phyloP scores from a whole-genome alignment of 2,329 filamentous ascomycete genomes.

The Sarocladiaceae sp. region DNA sequence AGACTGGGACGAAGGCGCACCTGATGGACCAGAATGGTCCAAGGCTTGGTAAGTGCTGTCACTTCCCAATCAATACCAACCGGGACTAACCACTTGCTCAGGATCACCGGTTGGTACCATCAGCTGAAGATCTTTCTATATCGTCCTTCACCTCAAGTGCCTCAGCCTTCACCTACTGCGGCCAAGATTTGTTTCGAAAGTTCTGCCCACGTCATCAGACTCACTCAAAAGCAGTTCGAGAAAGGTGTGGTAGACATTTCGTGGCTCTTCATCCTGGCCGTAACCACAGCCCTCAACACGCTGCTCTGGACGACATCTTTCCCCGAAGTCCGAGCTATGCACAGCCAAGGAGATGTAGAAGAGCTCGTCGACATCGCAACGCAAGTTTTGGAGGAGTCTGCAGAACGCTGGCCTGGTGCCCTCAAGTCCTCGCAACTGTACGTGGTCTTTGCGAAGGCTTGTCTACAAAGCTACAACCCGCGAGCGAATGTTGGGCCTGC shows the following conservation, averaged over 20 bases:
- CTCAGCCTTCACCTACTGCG: slow-evolving; percentile 72
- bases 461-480: slow-evolving; percentile 78
- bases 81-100: slow-evolving; percentile 20
- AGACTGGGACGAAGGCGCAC: slow-evolving; percentile 71
- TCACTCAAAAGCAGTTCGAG: slow-evolving; percentile 74
- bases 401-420: slow-evolving; percentile 87
- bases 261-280: slow-evolving; percentile 84
- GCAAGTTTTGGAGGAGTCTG: slow-evolving; percentile 71
- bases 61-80: background rate
- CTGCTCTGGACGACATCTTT: slow-evolving; percentile 91
- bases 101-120: slow-evolving; percentile 66
- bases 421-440: slow-evolving; percentile 75
- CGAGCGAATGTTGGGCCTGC: slow-evolving; percentile 20
- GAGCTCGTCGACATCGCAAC: slow-evolving; percentile 67
- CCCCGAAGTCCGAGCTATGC: slow-evolving; percentile 67
- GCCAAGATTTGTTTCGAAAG: slow-evolving; percentile 80
- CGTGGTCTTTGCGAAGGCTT: slow-evolving; percentile 75
- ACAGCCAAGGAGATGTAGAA: slow-evolving; percentile 70
- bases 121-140: slow-evolving; percentile 85
- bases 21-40: slow-evolving; percentile 64
- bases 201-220: slow-evolving; percentile 71
- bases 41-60: slow-evolving; percentile 64
- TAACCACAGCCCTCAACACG: slow-evolving; percentile 90
- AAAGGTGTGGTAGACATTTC: slow-evolving; percentile 75
- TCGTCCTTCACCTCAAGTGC: slow-evolving; percentile 85